Conservation (phyloP, 2,329 filamentous ascomycete species). For the Rhynchosporium agropyri region DNA sequence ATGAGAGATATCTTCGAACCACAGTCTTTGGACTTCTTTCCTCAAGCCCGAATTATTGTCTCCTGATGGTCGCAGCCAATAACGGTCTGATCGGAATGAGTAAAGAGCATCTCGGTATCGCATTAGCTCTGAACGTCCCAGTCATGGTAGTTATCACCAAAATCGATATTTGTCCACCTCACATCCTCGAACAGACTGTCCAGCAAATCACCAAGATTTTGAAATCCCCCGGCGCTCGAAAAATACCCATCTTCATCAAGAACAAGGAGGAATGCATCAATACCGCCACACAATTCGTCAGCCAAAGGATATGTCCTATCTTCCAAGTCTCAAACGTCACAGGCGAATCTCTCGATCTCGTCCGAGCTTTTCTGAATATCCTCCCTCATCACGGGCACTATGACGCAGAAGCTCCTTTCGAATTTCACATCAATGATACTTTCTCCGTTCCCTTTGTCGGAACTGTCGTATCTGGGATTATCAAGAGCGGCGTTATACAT, state of each 20-base stretch:
- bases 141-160: conserved; percentile 98
- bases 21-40: conserved; percentile 95
- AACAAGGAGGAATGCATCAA: conserved; percentile 89
- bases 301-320: conserved; percentile 91
- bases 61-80: conserved; percentile 98
- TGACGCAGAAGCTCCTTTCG: conserved; percentile 83
- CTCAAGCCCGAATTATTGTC: conserved; percentile 94
- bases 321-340: conserved; percentile 99
- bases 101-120: conserved; percentile 95
- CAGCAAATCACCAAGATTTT: conserved; percentile 90
- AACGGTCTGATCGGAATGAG: conserved; percentile 98
- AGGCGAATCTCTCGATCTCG: conserved; percentile 84
- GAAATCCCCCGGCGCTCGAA: conserved; percentile 88
- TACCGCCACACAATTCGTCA: conserved; percentile 94
- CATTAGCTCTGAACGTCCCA: conserved; percentile 90
- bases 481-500: conserved; percentile 86
- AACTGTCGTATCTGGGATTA: conserved; percentile 92
- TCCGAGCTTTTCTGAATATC: conserved; percentile 92
- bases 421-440: conserved; percentile 95
- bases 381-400: conserved; percentile 94
- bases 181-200: conserved; percentile 92
- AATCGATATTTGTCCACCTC: conserved; percentile 95
- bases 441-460: conserved; percentile 98
- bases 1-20: conserved; percentile 92
- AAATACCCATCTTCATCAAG: conserved; percentile 96